Evolutionary conservation across 352 stramenopile genomes (phyloP), one percentile per base, ranked within the genome.

Genomic region (Pythium folliculosum): DNA sequence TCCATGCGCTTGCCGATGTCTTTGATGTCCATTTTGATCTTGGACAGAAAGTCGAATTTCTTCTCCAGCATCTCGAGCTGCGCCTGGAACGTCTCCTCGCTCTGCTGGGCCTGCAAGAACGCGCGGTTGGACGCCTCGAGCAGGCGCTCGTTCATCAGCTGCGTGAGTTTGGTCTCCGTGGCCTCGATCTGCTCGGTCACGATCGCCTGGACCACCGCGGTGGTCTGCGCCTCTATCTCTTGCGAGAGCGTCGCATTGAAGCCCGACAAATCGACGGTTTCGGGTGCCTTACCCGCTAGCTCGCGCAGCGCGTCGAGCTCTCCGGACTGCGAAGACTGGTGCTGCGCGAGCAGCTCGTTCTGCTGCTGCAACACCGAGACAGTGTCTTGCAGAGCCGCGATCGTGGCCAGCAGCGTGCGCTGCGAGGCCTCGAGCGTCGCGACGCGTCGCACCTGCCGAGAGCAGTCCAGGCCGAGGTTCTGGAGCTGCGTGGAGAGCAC

Each of bases 11-110:
- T 77, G 47, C 50, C 69, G 8, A 91, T 27, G 13, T 92, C 82
- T 55, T 91, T 92, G 59, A 90, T 82, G 65, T 90, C 81, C 80
- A 82, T 88, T 53, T 90, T 90, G 58, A 90, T 71, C 35, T 81
- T 78, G 23, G 80, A 89, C 44, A 91, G 57, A 50, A 88, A 90
- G 22, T 88, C 83, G 35, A 90, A 88, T 22, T 84, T 80, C 38
- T 91, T 91, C 44, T 91, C 83, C 13, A 91, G 69, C 60, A 88
- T 72, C 50, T 89, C 81, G 5, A 90, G 23, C 51, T 86, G 71
- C 1, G 23, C 63, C 45, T 75, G 69, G n/a, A 89, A 75, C 3
- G 71, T 59, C 52, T 89, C 81, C 25, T 90, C 77, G 8, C 70
- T 81, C 23, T 77, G 61, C 59, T 80, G 72, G 0, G 43, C 49